A percentile compares a stretch with the other conserved stretches of the same genome.
phyloP scores from a whole-genome alignment of 345 rosid genomes.

The Dipteronia sinensis region DNA sequence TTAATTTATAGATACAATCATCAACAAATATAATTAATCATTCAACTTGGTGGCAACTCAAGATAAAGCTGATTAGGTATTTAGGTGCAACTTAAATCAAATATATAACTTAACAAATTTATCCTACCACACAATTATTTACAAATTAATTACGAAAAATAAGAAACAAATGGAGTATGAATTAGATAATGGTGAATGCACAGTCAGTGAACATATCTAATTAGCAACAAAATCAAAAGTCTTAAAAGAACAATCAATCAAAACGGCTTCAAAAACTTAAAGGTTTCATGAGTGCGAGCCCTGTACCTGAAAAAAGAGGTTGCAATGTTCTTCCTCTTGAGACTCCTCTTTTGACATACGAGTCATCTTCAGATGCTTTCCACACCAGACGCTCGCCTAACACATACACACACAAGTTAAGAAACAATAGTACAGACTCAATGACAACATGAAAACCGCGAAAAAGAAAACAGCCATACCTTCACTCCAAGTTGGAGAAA shows the following conservation, averaged over 20 bases:
- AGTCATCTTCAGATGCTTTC: constrained; percentile 87
- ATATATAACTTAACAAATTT: too few relatives aligned
- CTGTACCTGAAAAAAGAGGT: constrained; percentile 63
- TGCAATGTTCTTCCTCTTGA: constrained; percentile 84
- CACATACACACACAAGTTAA: constrained; percentile 14
- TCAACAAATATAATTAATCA: not conserved
- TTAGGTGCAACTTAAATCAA: not conserved
- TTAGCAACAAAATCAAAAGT: not conserved
- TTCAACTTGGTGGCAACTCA: not conserved
- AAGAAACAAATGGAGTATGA: not conserved
- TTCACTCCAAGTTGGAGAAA: constrained; percentile 62
- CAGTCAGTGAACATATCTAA: not conserved
- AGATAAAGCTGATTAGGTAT: not conserved
- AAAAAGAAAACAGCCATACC: constrained; percentile 40
- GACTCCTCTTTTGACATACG: constrained; percentile 74
- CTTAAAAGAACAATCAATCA: not conserved
- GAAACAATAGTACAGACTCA: constrained; percentile 1
- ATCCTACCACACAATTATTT: not conserved
- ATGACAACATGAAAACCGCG: not conserved
- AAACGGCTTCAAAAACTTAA: not conserved
- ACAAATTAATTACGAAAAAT: constrained; percentile 1
- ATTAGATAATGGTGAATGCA: too few relatives aligned
- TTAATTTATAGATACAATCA: not conserved
- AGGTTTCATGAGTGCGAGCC: constrained; percentile 10
- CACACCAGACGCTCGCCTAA: constrained; percentile 82